Base-by-base conservation (phyloP, 108 stramenopile genomes). In the Skeletonema costatum region DNA sequence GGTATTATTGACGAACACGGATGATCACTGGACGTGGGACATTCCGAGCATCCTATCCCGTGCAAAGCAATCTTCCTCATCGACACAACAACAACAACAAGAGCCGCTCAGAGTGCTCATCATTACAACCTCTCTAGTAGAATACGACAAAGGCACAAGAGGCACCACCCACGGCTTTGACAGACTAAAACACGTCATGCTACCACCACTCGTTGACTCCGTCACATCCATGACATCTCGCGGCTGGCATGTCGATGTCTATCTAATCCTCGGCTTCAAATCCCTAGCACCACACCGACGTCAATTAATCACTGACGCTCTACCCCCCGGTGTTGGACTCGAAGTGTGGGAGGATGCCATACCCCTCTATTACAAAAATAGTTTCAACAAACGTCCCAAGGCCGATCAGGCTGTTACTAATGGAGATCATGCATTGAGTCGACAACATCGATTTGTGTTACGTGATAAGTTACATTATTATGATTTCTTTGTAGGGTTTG, bases 401-500 rank as follows among this genome's bases (percentile, higher is more conserved):
- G 46, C 44, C 35, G 76, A 82, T 39, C 74, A 75, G 48, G 16
- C 17, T 2, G 19, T 75, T 13, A 60, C 10, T 2, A n/a, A 31
- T 21, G 74, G 41, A 0, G 74, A 75, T 67, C 74, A 75, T 50
- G 87, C 86, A 7, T 69, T 93, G 74, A 86, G 88, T 56, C 87
- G 92, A 60, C 92, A 93, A 42, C 92, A 93, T 83, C 87, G 92
- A 41, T 90, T 81, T 64, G 92, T 93, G 48, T 76, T 93, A 81
- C 80, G 84, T 48, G 92, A 93, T 62, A 89, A 90, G 44, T 70
- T 90, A n/a, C n/a, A 48, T n/a, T 69, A 82, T 29, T 90, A 93
- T 72, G 92, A 93, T 51, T 64, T 89, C 35, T 93, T 93, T 68
- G 68, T 80, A 44, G 77, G 71, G 6, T 89, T 93, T 72, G 88